Evolutionary conservation across 306 rosid genomes (phyloP).

Genomic region (Vachellia collinsii): DNA sequence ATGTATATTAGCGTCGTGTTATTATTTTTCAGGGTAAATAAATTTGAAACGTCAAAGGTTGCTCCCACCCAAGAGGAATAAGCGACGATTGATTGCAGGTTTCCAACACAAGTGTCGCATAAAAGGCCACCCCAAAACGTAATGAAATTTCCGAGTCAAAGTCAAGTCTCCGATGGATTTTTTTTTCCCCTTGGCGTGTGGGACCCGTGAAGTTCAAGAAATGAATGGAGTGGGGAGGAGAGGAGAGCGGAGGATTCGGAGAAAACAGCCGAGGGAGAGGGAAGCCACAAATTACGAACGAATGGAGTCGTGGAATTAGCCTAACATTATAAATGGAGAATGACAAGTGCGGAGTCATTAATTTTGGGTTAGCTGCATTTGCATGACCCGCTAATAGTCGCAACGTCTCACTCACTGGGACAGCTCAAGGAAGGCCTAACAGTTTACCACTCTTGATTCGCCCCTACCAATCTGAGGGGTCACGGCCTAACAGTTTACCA

Average conservation of each 20-base stretch:
- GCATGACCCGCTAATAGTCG: neutral
- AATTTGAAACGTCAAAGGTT: neutral
- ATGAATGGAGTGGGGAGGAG: neutral
- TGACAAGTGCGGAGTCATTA: neutral
- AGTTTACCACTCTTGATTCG: neutral
- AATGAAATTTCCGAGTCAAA: constrained; percentile 5
- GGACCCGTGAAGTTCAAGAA: neutral
- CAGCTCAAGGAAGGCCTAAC: neutral
- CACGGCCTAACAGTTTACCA: too few relatives aligned
- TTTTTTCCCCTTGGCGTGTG: neutral
- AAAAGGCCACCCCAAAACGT: neutral
- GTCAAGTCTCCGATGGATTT: neutral
- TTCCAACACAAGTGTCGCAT: neutral
- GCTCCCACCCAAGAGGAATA: neutral
- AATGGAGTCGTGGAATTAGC: neutral
- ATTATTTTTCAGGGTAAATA: neutral
- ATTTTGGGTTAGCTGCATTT: neutral
- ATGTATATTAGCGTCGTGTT: too few relatives aligned
- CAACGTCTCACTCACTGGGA: neutral
- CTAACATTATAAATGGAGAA: neutral
- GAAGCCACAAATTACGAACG: neutral
- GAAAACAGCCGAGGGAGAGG: neutral
- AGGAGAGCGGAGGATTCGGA: neutral
- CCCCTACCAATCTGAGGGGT: too few relatives aligned
- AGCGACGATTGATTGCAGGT: neutral